Base-by-base conservation (phyloP, 1,139 yeast species). In the Yamadazyma friedrichii region DNA sequence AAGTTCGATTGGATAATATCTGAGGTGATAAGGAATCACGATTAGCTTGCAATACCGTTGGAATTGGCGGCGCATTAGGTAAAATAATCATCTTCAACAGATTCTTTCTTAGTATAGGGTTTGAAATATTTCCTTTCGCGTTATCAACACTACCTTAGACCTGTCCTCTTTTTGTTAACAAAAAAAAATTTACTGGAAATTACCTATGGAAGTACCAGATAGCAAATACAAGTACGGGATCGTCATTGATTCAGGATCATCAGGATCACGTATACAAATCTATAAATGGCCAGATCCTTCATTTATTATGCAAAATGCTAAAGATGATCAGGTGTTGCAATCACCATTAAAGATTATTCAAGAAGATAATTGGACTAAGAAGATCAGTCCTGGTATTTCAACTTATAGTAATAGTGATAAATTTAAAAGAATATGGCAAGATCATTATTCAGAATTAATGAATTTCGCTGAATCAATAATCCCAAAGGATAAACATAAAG, bases 231-330 rank as follows among this genome's bases (percentile, higher is more conserved):
- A 61, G 43, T 85, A 82, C 61, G 93, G 93, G 36, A 79, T 86
- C 17, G 91, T 84, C 13, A 71, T 86, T 2, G 95, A 86, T 59
- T 82, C 93, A 0, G 95, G 95, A 1, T 84, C 93, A 0, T 84
- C 91, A 0, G 95, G 95, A 1, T 84, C 91, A 1, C 64, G 95
- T 42, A 67, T 83, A 11, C 86, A 83, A 57, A 74, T 86, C 10
- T 86, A 82, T 56, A 70, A 69, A 47, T 85, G 91, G 91, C 70
- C 71, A 15, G 78, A 79, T 51, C 76, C 80, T 6, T 54, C 49
- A 3, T 49, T 49, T 28, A 52, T 55, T 3, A 50, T 49, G 11
- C 50, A 55, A 16, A 48, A 52, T 20, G 44, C 55, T 1, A 47
- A 56, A 51, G 65, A 64, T 40, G 49, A 54, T 1, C 42, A 47